Base-by-base conservation (phyloP, 345 rosid genomes). In the Viola odorata region DNA sequence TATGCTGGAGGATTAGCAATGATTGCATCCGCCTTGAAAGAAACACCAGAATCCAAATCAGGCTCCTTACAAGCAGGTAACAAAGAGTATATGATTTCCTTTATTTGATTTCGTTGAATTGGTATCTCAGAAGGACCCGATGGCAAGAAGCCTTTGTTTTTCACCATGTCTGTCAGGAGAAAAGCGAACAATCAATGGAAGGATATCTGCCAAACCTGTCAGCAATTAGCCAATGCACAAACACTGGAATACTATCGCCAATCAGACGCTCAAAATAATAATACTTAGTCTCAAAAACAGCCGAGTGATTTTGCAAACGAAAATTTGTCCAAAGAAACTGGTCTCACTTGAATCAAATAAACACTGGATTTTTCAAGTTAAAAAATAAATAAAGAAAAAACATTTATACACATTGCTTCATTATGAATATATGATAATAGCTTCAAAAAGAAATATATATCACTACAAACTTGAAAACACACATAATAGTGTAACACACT, bases 1-100 rank as follows among this genome's bases (percentile, higher is more conserved):
- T 91, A 95, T 12, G 99, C 97, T 57, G 96, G 97, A 64, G 99
- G 99, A 64, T 95, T 95, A 61, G 97, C 99, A 69, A 95, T 95
- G 55, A 95, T 95, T 50, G 99, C 99, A 70, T 95, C 97, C 15
- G 99, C 96, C 78, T 81, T 91, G 61, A 95, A 95, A 44, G 88
- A 47, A 37, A 95, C 66, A 55, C 86, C 86, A 50, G 97, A 80
- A 78, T 95, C 99, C 37, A 77, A 78, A 82, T 88, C 97, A 69
- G 99, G 83, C 6, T 91, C 96, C 72, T 70, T 86, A 81, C 99
- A 94, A 64, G 98, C 98, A 64, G 97, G 91, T 78, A 86, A 85
- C 62, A 88, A 81, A 50, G 99, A 95, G 59, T 81, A 39, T 50
- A 95, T 88, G 37, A 95, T 84, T 14, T 88, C 96, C 70, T 86